Conservation (phyloP, 345 rosid species). For the Eucalyptus virginea region DNA sequence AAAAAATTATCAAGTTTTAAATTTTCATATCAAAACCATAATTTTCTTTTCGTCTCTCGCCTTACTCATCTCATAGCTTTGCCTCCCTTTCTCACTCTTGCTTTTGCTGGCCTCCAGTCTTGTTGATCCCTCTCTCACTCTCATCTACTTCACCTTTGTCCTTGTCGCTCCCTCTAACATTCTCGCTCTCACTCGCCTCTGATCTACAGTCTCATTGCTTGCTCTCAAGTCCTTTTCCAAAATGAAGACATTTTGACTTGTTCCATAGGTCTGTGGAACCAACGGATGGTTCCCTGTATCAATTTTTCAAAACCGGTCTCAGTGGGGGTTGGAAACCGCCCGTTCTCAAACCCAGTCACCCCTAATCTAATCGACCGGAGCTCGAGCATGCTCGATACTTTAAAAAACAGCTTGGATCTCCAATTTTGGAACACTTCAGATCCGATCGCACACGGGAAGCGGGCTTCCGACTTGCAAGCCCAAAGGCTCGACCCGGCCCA, state of each 20-base stretch:
- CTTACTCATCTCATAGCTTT: background rate
- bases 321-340: background rate
- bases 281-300: background rate
- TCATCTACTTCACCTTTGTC: background rate
- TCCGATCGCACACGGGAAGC: background rate
- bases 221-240: background rate
- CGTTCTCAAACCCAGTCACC: too few relatives aligned
- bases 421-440: background rate
- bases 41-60: too few relatives aligned
- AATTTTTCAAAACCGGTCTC: too few relatives aligned
- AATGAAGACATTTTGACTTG: background rate
- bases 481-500: background rate
- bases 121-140: background rate
- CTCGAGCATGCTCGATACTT: background rate
- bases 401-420: background rate
- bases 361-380: background rate
- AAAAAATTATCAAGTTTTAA: too few relatives aligned
- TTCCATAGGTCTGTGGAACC: background rate
- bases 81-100: background rate
- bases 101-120: background rate
- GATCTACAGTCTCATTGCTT: fast-evolving
- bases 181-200: background rate
- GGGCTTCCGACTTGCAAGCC: background rate
- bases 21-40: too few relatives aligned
- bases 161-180: background rate